Conservation (phyloP, 805 yeast species). For the Brettanomyces naardenensis region DNA sequence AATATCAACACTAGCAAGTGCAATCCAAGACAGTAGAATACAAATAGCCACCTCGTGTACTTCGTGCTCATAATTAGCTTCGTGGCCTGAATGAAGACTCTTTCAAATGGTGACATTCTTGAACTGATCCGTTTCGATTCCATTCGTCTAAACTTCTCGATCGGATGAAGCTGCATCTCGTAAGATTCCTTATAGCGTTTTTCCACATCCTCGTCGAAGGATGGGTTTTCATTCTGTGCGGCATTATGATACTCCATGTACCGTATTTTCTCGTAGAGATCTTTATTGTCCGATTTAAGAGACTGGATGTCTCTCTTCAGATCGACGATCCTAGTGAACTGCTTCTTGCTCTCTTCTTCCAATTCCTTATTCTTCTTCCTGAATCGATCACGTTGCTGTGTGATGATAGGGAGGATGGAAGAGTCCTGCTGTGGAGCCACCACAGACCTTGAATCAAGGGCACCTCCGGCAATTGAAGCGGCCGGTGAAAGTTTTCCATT, state of each 20-base stretch:
- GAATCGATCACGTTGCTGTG: conserved; percentile 93
- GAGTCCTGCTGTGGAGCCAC: conserved; percentile 24
- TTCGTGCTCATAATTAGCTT: conserved; percentile 69
- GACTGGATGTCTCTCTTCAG: conserved; percentile 55
- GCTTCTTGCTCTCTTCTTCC: conserved; percentile 70
- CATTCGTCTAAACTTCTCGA: conserved; percentile 69
- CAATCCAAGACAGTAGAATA: conserved; percentile 64
- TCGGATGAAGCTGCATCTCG: conserved; percentile 75
- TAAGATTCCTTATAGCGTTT: conserved; percentile 53
- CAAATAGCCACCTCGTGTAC: conserved; percentile 62
- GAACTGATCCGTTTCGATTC: conserved; percentile 73
- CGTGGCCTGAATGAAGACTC: conserved; percentile 66
- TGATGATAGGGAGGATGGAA: conserved; percentile 72
- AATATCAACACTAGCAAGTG: conserved; percentile 67
- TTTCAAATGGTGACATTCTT: conserved; percentile 67
- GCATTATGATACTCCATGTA: conserved; percentile 47
- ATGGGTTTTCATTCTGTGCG: conserved; percentile 18
- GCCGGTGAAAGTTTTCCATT: conserved; percentile 40
- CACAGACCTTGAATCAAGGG: conserved; percentile 11
- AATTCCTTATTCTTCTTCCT: conserved; percentile 74
- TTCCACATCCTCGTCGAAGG: conserved; percentile 33
- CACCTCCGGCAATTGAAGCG: conserved; percentile 37
- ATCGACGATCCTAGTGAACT: conserved; percentile 43
- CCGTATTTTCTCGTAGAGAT: conserved; percentile 70
- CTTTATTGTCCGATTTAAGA: conserved; percentile 67